Evolutionary conservation across 495 filamentous ascomycete species (phyloP), one percentile per base, ranked within the genome.

Genomic region (Penicillium simplicissimum): DNA sequence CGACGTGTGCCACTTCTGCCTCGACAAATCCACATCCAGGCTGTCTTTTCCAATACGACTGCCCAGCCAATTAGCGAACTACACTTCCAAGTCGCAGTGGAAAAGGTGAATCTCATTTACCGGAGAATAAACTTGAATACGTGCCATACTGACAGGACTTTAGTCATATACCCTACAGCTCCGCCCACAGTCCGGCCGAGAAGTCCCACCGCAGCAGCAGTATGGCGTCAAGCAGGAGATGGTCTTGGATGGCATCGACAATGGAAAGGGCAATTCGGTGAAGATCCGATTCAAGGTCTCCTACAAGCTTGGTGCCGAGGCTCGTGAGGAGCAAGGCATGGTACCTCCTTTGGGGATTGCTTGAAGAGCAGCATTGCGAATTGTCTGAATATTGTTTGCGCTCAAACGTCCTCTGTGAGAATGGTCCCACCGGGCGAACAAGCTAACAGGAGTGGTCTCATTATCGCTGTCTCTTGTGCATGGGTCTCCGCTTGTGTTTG

Each of bases 11-110:
- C 77, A 14, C 66, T 64, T 45, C 57, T 71, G 52, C 64, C 76
- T 15, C 72, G 79, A 11, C 79, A 82, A 19, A 81, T 90, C 36
- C 72, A 83, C 21, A 79, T 91, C 35, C 76, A 81, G 38, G 87
- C 85, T 28, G 72, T 76, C 9, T 96, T 97, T 68, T 92, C 90
- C 15, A 98, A 96, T 67, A 86, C 84, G 55, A 89, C 87, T 3
- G 79, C 82, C 25, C 83, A 88, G 64, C 81, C 83, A 0, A 83
- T 98, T 40, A 81, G 84, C 1, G 91, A 96, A 49, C 77, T 98
- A 40, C 92, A 93, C 49, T 96, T 97, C 70, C 90, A 96, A 72
- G 82, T 94, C 56, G 95, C 95, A 4, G 94, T 97, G 8, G 93
- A 93, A 37, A 97, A 93, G 85, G 95, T 96, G 78, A 66, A 77